These are phyloP conservation scores for Pythium sukuiense DNA, from an alignment of 352 stramenopile species.

Conservation along the genomic window DNA sequence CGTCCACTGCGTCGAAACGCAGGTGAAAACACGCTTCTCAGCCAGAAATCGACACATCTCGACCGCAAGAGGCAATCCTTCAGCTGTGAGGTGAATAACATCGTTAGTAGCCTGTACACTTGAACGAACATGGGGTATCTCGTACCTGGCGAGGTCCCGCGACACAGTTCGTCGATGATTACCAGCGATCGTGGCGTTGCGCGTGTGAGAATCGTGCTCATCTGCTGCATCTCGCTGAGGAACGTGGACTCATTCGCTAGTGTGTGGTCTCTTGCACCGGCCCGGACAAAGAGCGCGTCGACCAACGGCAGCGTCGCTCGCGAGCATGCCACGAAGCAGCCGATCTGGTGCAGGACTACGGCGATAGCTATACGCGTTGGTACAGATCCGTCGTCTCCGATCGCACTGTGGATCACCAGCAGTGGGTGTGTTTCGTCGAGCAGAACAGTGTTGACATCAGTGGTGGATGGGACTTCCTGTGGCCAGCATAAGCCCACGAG, in stretches of 20 bases:
- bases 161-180: conserved; percentile 55
- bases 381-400: conserved; percentile 11
- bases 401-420: conserved; percentile 15
- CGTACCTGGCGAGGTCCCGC: conserved; percentile 31
- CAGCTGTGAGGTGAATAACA: not conserved
- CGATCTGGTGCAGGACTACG: conserved; percentile 54
- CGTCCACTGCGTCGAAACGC: conserved; percentile 24
- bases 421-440: conserved; percentile 1
- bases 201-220: conserved; percentile 36
- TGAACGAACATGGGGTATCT: not conserved
- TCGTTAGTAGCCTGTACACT: not conserved
- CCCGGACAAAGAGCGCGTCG: conserved; percentile 41
- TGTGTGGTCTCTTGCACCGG: conserved; percentile 46
- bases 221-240: conserved; percentile 56
- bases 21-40: conserved; percentile 5
- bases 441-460: not conserved
- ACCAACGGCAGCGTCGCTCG: conserved; percentile 42
- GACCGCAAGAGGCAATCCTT: conserved; percentile 21
- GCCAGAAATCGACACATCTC: conserved; percentile 18
- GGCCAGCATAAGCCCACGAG: conserved; percentile 4
- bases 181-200: conserved; percentile 40
- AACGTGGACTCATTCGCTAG: conserved; percentile 54
- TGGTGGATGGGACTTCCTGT: not conserved
- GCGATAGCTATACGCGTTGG: conserved; percentile 15
- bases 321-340: conserved; percentile 57